A percentile compares a stretch with the other conserved stretches of the same genome.
These are phyloP conservation scores for Hygrophorus russula DNA, from an alignment of 768 basidiomycete species.

Conservation along the genomic window DNA sequence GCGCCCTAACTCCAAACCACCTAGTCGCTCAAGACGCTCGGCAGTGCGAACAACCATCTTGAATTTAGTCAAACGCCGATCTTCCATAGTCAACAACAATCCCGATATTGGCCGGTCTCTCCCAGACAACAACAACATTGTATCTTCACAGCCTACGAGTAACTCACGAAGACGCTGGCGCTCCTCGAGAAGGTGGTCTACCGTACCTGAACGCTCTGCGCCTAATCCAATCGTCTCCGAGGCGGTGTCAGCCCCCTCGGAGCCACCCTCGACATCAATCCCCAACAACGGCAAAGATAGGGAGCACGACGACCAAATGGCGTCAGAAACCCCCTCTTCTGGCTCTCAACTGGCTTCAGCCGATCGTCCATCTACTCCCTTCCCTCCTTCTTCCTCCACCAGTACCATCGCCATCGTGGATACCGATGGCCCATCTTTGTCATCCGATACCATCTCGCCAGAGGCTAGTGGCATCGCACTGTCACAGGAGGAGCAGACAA, in stretches of 20 bases:
- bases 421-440: background rate
- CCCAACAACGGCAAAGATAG: conserved; percentile 22
- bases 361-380: conserved; percentile 2
- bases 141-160: background rate
- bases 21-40: conserved; percentile 12
- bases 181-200: conserved; percentile 22
- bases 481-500: background rate
- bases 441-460: background rate
- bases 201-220: conserved; percentile 12
- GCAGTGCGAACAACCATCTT: conserved; percentile 17
- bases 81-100: background rate
- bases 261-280: conserved; percentile 3
- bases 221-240: conserved; percentile 6
- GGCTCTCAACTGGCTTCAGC: conserved; percentile 6
- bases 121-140: background rate
- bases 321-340: conserved; percentile 2
- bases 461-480: background rate
- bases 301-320: conserved; percentile 9
- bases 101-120: background rate
- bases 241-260: conserved; percentile 14
- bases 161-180: conserved; percentile 13
- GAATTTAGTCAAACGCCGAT: conserved; percentile 6
- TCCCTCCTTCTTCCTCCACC: background rate
- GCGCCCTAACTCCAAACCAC: no score
- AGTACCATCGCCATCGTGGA: background rate